Evolutionary conservation across 768 basidiomycete genomes (phyloP), one percentile per base, ranked within the genome.

Genomic region (Mycena alexandri): DNA sequence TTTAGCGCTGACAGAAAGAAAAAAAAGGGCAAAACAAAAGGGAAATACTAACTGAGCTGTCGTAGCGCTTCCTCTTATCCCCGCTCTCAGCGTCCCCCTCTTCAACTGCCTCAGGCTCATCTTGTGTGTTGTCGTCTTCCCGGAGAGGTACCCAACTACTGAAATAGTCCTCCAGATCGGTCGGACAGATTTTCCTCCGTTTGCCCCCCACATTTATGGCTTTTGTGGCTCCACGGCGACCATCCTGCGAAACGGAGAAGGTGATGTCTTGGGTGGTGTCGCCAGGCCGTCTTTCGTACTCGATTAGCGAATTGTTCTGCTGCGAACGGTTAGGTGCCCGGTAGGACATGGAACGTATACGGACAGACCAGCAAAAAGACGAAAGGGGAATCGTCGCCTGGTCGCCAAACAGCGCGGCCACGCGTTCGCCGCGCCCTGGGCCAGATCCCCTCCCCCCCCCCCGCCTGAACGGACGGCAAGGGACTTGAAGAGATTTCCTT

Each of bases 21-120:
- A 43, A 41, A 3, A 25, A 36, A 59, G n/a, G n/a, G n/a, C n/a
- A 12, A 50, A 21, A 14, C 5, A 17, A 41, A 0, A 5, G 38
- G 12, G 5, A 14, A 17, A 41, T 0, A 48, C 56, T 2, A 3
- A 58, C 58, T 13, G 58, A 60, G 19, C 46, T 60, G 3, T 60
- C 44, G 19, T 60, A 60, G 2, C 58, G n/a, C 16, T 60, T 60
- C 33, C 47, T 10, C 19, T 60, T 60, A 1, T 36, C 51, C n/a
- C n/a, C n/a, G n/a, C n/a, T n/a, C n/a, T n/a, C n/a, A n/a, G n/a
- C n/a, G n/a, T n/a, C n/a, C n/a, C n/a, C n/a, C n/a, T n/a, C n/a
- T n/a, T n/a, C n/a, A n/a, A 9, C 47, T 46, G 7, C 6, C n/a
- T 5, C 16, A 19, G 3, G 58, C 11, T 5, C 11, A 3, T 29